These are phyloP conservation scores for Beauveria scarabaeidicola DNA, from an alignment of 2,329 filamentous ascomycete species.

Conservation along the genomic window DNA sequence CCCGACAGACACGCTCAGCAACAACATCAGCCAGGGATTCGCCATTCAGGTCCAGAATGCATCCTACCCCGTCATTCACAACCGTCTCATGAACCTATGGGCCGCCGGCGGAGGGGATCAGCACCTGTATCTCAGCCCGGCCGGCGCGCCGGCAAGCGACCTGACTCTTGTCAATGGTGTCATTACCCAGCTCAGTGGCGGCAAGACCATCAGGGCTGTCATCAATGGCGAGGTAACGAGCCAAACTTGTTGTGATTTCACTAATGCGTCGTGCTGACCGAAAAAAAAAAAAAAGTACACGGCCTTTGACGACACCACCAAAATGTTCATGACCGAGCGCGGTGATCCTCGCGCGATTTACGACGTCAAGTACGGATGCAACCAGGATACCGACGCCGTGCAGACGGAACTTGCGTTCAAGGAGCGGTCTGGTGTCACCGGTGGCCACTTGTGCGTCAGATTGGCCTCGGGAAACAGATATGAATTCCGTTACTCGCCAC, in stretches of 20 bases:
- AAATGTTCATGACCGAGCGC: conserved; percentile 39
- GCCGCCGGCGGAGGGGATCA: conserved; percentile 29
- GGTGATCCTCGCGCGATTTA: conserved; percentile 33
- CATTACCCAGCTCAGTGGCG: conserved; percentile 21
- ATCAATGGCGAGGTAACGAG: conserved; percentile 41
- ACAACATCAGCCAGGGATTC: conserved; percentile 27
- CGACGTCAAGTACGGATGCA: conserved; percentile 32
- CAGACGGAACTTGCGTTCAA: conserved; percentile 30
- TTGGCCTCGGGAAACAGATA: conserved; percentile 27
- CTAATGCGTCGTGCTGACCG: not conserved
- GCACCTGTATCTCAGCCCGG: conserved; percentile 31
- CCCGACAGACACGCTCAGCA: conserved; percentile 20
- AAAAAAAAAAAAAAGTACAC: conserved; percentile 24
- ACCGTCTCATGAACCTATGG: conserved; percentile 28
- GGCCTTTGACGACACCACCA: conserved; percentile 36
- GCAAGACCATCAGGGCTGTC: conserved; percentile 25
- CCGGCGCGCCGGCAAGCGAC: conserved; percentile 27
- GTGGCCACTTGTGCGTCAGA: conserved; percentile 33
- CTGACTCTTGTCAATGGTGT: conserved; percentile 31
- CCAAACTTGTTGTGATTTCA: too few species aligned
- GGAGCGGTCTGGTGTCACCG: conserved; percentile 21
- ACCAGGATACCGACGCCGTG: conserved; percentile 30
- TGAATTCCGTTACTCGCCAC: conserved; percentile 36
- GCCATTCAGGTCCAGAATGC: conserved; percentile 30
- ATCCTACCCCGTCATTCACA: conserved; percentile 26